Evolutionary conservation across 495 filamentous ascomycete genomes (phyloP).

Genomic region (Hypoxylon fuscum): DNA sequence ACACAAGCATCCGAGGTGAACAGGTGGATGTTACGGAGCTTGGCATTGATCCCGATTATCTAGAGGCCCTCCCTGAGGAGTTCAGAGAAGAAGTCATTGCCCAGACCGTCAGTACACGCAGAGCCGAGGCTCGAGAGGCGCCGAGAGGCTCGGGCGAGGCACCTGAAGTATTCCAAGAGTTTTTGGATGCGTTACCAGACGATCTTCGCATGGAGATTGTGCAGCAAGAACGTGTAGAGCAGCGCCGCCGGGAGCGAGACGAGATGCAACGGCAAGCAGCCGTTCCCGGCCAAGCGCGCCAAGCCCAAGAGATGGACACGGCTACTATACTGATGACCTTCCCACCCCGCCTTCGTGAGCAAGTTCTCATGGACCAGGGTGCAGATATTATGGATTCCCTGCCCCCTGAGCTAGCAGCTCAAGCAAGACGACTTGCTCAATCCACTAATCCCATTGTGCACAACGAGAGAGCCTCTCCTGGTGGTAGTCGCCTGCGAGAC

Average conservation of each 20-base stretch:
- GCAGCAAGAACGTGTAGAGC: slow-evolving; percentile 86
- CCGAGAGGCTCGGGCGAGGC: slow-evolving; percentile 73
- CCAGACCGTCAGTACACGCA: slow-evolving; percentile 81
- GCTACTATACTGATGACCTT: slow-evolving; percentile 93
- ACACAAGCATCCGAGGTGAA: slow-evolving; percentile 82
- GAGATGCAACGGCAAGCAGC: slow-evolving; percentile 66
- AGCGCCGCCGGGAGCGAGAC: slow-evolving; percentile 88
- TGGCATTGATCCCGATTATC: slow-evolving; percentile 92
- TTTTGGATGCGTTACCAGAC: slow-evolving; percentile 88
- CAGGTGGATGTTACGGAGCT: slow-evolving; percentile 91
- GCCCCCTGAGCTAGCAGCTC: slow-evolving; percentile 82
- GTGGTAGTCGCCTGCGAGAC: slow-evolving; percentile 41
- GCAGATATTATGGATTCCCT: slow-evolving; percentile 87
- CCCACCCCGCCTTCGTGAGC: slow-evolving; percentile 82
- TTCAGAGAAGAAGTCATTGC: slow-evolving; percentile 95
- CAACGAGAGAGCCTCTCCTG: slow-evolving; percentile 34
- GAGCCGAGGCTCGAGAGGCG: slow-evolving; percentile 76
- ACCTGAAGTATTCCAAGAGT: slow-evolving; percentile 92
- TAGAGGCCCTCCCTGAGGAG: slow-evolving; percentile 93
- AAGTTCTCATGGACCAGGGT: slow-evolving; percentile 89
- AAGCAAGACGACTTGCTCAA: slow-evolving; percentile 73
- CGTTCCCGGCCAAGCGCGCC: slow-evolving; percentile 59
- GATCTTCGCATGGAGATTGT: slow-evolving; percentile 91
- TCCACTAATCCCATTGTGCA: slow-evolving; percentile 33
- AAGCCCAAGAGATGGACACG: slow-evolving; percentile 87